Conservation (phyloP, 1,284 basidiomycete species). For the Puccinia brachypodii region DNA sequence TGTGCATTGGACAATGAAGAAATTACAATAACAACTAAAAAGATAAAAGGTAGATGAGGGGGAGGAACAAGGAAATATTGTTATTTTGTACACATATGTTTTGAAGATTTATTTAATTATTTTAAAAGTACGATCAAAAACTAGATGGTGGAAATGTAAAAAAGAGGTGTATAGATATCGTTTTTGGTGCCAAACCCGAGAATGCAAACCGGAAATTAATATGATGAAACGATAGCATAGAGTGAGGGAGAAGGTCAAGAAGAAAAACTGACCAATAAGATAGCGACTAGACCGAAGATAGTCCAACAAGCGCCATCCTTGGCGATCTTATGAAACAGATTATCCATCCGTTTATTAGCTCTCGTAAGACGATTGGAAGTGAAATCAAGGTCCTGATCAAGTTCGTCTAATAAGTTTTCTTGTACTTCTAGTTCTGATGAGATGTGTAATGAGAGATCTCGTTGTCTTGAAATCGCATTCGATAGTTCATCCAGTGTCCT, state of each 20-base stretch:
- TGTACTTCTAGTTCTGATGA: slow-evolving; percentile 45
- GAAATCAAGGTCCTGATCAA: slow-evolving; percentile 42
- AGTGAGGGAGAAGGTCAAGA: neutral
- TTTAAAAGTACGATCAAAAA: slow-evolving; percentile 28
- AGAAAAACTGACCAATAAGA: slow-evolving; percentile 27
- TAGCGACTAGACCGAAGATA: slow-evolving; percentile 40
- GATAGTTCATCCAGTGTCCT: slow-evolving; percentile 39
- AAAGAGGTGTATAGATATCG: neutral
- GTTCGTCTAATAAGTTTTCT: slow-evolving; percentile 36
- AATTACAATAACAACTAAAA: too few species aligned
- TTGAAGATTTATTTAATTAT: neutral
- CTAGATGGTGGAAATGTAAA: too few species aligned
- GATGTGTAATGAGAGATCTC: slow-evolving; percentile 42
- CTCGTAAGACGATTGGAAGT: slow-evolving; percentile 32
- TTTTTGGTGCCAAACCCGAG: neutral
- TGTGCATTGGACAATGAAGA: too few species aligned
- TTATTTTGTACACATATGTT: neutral
- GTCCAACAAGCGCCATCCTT: slow-evolving; percentile 48
- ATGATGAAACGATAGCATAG: neutral
- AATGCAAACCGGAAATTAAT: neutral
- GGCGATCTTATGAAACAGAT: slow-evolving; percentile 37
- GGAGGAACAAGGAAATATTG: too few species aligned
- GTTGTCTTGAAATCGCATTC: slow-evolving; percentile 45
- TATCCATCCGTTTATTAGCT: slow-evolving; percentile 35
- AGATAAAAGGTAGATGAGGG: too few species aligned